Percentiles rank a stretch among this genome's conserved stretches.
phyloP scores from a whole-genome alignment of 192 early-diverging fungal species.

The Gigaspora rosea region DNA sequence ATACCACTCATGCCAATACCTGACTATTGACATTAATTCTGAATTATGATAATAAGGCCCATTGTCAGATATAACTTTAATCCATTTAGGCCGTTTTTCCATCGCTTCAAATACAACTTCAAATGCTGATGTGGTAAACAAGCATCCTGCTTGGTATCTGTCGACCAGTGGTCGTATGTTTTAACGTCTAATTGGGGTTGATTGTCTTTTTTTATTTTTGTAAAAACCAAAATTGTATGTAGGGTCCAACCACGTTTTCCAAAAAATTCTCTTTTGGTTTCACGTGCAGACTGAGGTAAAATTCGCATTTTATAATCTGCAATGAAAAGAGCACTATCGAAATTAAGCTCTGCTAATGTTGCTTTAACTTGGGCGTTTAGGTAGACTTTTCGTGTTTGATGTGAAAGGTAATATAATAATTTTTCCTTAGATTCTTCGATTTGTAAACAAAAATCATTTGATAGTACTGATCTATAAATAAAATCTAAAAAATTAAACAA shows the following conservation, averaged over 20 bases:
- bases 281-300: not conserved
- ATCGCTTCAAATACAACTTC: constrained; percentile 3
- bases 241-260: not conserved
- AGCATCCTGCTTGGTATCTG: not conserved
- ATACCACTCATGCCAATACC: constrained; percentile 7
- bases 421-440: not conserved
- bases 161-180: not conserved
- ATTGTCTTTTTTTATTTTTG: not conserved
- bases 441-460: not conserved
- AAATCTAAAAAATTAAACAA: constrained; percentile 16
- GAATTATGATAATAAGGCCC: not conserved
- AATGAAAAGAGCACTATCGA: not conserved
- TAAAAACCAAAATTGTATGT: not conserved
- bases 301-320: constrained; percentile 9
- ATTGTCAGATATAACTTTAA: not conserved
- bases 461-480: not conserved
- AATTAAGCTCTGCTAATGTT: not conserved
- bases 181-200: not conserved
- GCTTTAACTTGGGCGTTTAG: not conserved
- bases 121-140: not conserved
- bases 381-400: not conserved
- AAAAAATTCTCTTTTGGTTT: not conserved
- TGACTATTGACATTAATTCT: not conserved
- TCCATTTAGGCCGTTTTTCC: not conserved
- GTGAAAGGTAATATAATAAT: not conserved